Evolutionary conservation across 2,329 filamentous ascomycete genomes (phyloP).

Genomic region (Elsinoe necatrix): DNA sequence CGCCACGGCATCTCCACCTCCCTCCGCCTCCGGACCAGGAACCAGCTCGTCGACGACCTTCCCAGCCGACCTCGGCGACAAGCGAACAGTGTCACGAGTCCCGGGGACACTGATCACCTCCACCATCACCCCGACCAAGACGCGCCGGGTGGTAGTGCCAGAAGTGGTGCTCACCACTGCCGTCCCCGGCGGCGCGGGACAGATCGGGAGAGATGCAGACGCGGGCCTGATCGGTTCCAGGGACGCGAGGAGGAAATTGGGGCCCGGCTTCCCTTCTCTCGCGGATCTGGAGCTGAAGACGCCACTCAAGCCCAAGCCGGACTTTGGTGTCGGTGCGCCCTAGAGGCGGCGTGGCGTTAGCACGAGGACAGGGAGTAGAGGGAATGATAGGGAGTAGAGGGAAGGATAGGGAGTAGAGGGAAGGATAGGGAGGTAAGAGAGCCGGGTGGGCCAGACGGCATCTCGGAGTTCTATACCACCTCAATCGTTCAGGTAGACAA

Average conservation of each 20-base stretch:
- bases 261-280: not conserved
- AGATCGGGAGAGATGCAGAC: not conserved
- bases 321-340: too few species aligned
- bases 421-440: not conserved
- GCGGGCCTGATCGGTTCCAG: slow-evolving; percentile 1
- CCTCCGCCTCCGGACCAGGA: not conserved
- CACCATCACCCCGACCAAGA: not conserved
- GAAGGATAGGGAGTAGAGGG: not conserved
- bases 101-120: slow-evolving; percentile 1
- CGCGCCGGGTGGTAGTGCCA: not conserved
- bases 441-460: too few species aligned
- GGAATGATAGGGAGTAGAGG: too few species aligned
- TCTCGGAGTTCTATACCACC: not conserved
- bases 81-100: not conserved
- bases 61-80: not conserved
- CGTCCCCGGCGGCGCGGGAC: not conserved
- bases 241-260: slow-evolving; percentile 11
- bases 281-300: not conserved
- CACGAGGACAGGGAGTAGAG: too few species aligned
- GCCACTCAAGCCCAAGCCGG: not conserved
- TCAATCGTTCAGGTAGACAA: not conserved
- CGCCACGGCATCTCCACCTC: too few species aligned
- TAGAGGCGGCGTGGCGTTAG: too few species aligned
- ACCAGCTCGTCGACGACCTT: not conserved
- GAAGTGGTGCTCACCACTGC: not conserved